A percentile compares a stretch with the other conserved stretches of the same genome.
Evolutionary conservation across 345 rosid genomes (phyloP).

Genomic region (Excoecaria agallocha): DNA sequence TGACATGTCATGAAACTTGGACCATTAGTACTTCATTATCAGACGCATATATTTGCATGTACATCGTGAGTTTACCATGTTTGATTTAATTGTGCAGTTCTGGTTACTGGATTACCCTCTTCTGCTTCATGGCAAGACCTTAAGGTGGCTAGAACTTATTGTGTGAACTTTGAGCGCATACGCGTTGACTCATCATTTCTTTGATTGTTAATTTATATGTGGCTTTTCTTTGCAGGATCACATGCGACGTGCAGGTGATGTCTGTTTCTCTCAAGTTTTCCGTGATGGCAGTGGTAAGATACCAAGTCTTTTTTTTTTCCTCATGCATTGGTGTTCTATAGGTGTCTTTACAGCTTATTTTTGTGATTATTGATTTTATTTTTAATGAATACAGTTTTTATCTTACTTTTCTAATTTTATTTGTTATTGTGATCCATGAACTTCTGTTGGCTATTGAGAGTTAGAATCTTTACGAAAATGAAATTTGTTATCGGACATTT

Average conservation of each 20-base stretch:
- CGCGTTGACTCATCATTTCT: neutral
- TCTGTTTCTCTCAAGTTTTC: constrained; percentile 39
- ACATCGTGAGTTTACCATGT: neutral
- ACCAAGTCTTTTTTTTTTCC: neutral
- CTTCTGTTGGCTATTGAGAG: neutral
- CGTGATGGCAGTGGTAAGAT: constrained; percentile 32
- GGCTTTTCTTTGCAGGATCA: constrained; percentile 29
- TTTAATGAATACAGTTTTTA: too few relatives aligned
- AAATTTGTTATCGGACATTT: neutral
- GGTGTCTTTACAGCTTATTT: too few relatives aligned
- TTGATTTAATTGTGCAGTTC: constrained; percentile 40
- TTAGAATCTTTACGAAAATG: neutral
- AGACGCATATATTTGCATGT: neutral
- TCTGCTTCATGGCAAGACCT: constrained; percentile 99
- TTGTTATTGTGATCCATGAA: neutral
- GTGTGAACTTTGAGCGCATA: neutral
- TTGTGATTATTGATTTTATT: neutral
- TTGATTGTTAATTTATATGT: neutral
- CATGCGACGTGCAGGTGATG: constrained; percentile 38
- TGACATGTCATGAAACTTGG: neutral
- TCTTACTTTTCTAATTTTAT: neutral
- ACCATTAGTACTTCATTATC: neutral
- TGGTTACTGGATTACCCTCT: constrained; percentile 83
- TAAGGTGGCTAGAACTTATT: constrained; percentile 45
- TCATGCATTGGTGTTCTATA: neutral